Evolutionary conservation across 2,329 filamentous ascomycete genomes (phyloP).

Genomic region (Colletotrichum sp.): DNA sequence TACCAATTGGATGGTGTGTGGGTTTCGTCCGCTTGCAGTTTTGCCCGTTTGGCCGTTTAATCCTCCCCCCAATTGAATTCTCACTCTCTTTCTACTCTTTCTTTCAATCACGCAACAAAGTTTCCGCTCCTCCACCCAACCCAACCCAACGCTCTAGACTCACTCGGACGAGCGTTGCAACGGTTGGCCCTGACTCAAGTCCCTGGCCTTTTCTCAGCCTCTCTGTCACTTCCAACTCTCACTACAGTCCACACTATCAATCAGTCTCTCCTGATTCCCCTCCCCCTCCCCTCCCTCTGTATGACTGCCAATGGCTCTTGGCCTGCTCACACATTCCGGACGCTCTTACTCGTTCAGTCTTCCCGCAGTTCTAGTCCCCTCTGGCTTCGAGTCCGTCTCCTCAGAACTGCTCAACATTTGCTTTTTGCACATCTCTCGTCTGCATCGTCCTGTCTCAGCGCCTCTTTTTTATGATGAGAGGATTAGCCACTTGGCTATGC

Average conservation of each 20-base stretch:
- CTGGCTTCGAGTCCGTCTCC: conserved; percentile 5
- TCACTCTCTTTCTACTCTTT: not conserved
- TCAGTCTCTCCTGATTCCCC: not conserved
- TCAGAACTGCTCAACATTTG: conserved; percentile 1
- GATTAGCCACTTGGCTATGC: conserved; percentile 10
- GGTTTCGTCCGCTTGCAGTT: not conserved
- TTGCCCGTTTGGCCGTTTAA: not conserved
- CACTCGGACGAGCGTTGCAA: not conserved
- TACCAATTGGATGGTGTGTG: not conserved
- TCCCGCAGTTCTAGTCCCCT: conserved; percentile 13
- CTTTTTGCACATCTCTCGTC: conserved; percentile 20
- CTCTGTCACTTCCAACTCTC: not conserved
- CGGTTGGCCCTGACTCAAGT: not conserved
- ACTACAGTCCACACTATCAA: not conserved
- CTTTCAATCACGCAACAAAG: not conserved
- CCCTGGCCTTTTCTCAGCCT: not conserved
- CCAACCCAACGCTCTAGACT: not conserved
- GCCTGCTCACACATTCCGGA: conserved; percentile 8
- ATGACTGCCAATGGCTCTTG: not conserved
- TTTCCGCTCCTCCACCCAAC: not conserved
- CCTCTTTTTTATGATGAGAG: conserved; percentile 4
- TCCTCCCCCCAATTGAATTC: not conserved
- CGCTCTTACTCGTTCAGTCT: conserved; percentile 4
- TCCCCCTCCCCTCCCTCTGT: not conserved
- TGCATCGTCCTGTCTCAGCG: conserved; percentile 21